A percentile compares a stretch with the other conserved stretches of the same genome.
Conservation (phyloP, 345 rosid species). For the Geranium brycei region DNA sequence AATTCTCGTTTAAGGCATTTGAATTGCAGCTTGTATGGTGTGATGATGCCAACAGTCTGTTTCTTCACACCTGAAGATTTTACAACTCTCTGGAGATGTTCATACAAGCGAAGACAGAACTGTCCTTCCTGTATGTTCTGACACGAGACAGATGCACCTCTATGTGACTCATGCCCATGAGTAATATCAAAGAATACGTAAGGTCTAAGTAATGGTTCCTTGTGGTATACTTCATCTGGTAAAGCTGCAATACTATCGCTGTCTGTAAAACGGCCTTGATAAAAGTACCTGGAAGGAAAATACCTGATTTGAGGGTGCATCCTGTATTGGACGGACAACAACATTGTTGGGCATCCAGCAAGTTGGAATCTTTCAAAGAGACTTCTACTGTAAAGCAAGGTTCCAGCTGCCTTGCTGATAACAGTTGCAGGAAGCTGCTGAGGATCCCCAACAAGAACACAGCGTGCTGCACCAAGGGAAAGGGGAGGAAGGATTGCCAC, state of each 20-base stretch:
- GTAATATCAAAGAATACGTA: constrained; percentile 76
- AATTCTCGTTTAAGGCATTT: constrained; percentile 90
- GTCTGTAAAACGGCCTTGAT: constrained; percentile 92
- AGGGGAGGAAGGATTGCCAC: constrained; percentile 94
- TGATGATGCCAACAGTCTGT: constrained; percentile 80
- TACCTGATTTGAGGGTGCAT: constrained; percentile 98
- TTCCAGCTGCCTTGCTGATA: constrained; percentile 97
- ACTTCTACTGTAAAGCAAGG: constrained; percentile 85
- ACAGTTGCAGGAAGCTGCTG: constrained; percentile 99
- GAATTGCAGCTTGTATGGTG: constrained; percentile 94
- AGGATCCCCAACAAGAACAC: constrained; percentile 99
- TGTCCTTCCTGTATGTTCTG: constrained; percentile 90
- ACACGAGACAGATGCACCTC: constrained; percentile 93
- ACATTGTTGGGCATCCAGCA: constrained; percentile 94
- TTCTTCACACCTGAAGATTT: constrained; percentile 57
- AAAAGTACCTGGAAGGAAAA: constrained; percentile 89
- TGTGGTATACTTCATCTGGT: constrained; percentile 83
- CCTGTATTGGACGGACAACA: constrained; percentile 90
- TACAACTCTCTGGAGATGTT: constrained; percentile 71
- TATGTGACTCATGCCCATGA: constrained; percentile 90
- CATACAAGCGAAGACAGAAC: constrained; percentile 76
- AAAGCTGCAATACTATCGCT: constrained; percentile 69
- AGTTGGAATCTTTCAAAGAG: constrained; percentile 97
- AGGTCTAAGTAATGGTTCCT: constrained; percentile 79
- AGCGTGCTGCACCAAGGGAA: constrained; percentile 88